These are phyloP conservation scores for Cantharellus cinnabarinus DNA, from an alignment of 768 basidiomycete genomes.

Conservation along the genomic window DNA sequence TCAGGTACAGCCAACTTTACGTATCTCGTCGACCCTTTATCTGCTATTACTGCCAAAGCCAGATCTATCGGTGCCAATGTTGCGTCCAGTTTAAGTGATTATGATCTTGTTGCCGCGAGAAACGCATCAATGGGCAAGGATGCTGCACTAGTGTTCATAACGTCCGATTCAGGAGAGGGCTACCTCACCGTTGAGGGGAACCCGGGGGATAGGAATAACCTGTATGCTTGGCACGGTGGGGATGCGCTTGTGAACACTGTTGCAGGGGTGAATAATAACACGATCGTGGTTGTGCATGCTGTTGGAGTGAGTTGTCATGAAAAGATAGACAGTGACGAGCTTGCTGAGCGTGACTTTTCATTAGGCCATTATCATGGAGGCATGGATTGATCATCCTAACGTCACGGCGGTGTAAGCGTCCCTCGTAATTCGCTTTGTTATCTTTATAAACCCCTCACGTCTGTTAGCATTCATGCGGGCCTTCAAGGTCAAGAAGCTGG, in stretches of 20 bases:
- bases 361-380: constrained; percentile 12
- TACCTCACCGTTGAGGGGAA: constrained; percentile 70
- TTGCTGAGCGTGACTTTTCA: too few relatives aligned
- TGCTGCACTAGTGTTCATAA: constrained; percentile 62
- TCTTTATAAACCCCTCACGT: not conserved
- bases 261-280: constrained; percentile 41
- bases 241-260: constrained; percentile 43
- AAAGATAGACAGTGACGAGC: too few relatives aligned
- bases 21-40: constrained; percentile 61
- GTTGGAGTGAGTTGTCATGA: constrained; percentile 7
- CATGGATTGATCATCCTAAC: constrained; percentile 21
- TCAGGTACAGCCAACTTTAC: constrained; percentile 20
- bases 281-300: constrained; percentile 18
- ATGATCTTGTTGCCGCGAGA: constrained; percentile 31
- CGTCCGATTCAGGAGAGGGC: constrained; percentile 65
- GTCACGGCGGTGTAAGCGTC: constrained; percentile 30
- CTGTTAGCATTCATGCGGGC: not conserved
- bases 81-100: constrained; percentile 53
- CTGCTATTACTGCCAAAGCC: constrained; percentile 60
- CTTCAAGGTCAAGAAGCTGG: not conserved
- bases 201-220: constrained; percentile 45
- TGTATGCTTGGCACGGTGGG: constrained; percentile 56
- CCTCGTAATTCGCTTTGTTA: constrained; percentile 25
- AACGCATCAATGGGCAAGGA: constrained; percentile 29
- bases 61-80: constrained; percentile 42